A percentile compares a stretch with the other conserved stretches of the same genome.
These are phyloP conservation scores for Picochlorum sp. DNA, from an alignment of 139 green algal species.

Conservation along the genomic window DNA sequence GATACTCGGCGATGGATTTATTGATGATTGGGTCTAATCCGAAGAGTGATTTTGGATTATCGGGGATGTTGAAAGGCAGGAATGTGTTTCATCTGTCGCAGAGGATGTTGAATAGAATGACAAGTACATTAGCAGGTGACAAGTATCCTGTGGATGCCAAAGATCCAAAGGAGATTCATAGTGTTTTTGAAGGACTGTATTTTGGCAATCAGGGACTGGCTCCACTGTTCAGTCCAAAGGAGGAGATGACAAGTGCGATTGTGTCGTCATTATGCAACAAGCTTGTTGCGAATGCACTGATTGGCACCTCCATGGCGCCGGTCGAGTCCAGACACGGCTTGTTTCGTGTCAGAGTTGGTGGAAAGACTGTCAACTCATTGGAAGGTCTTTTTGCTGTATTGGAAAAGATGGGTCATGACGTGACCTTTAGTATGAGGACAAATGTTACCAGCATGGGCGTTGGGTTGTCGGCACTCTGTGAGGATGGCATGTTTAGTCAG, in stretches of 20 bases:
- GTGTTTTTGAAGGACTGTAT: conserved; percentile 10
- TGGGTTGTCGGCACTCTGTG: conserved; percentile 1
- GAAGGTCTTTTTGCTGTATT: conserved; percentile 13
- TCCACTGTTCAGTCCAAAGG: background rate
- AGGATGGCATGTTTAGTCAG: conserved; percentile 8
- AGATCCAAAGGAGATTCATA: conserved; percentile 4
- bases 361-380: background rate
- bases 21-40: conserved; percentile 2
- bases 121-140: background rate
- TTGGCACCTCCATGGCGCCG: background rate
- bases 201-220: conserved; percentile 11
- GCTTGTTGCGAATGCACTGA: conserved; percentile 12
- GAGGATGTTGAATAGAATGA: background rate
- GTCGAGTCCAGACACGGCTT: background rate
- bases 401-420: conserved; percentile 7
- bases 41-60: background rate
- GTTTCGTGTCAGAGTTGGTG: background rate
- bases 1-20: conserved; percentile 3
- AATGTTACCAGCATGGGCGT: conserved; percentile 17
- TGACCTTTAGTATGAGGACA: background rate
- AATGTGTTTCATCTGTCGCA: background rate
- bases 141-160: background rate
- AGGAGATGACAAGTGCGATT: background rate
- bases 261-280: conserved; percentile 11
- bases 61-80: background rate